phyloP scores from a whole-genome alignment of 306 rosid species.

The Clitoria ternatea region DNA sequence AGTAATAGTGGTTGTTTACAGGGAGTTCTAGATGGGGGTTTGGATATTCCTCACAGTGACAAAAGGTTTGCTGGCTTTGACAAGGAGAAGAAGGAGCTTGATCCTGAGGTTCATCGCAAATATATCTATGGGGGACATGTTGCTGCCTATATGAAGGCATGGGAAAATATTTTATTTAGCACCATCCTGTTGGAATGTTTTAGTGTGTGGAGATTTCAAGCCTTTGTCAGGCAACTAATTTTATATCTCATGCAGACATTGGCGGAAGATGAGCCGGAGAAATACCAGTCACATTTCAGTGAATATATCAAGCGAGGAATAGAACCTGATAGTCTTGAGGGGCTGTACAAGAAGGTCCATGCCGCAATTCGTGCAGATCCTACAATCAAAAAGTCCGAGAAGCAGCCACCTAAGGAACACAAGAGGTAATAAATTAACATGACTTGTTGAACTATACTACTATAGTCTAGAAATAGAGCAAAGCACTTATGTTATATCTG shows the following conservation, averaged over 20 bases:
- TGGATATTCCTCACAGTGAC: conserved; percentile 89
- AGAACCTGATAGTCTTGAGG: conserved; percentile 60
- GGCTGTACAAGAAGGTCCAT: conserved; percentile 73
- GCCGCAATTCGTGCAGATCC: conserved; percentile 85
- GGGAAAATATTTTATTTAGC: background rate
- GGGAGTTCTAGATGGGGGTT: conserved; percentile 94
- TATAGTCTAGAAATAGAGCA: background rate
- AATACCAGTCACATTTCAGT: conserved; percentile 69
- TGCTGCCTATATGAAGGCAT: conserved; percentile 65
- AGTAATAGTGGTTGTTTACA: conserved; percentile 16
- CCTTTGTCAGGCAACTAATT: background rate
- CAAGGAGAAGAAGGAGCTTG: conserved; percentile 68
- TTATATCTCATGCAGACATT: conserved; percentile 35
- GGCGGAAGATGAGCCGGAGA: conserved; percentile 82
- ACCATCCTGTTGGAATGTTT: background rate
- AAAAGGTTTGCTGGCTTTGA: conserved; percentile 84
- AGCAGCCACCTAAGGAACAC: conserved; percentile 59
- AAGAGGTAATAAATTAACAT: conserved; percentile 48
- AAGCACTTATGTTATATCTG: background rate
- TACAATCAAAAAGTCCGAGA: conserved; percentile 36
- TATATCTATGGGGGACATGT: conserved; percentile 78
- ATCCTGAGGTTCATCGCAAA: conserved; percentile 78
- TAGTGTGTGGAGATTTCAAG: background rate
- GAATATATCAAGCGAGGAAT: conserved; percentile 64
- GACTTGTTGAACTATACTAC: background rate